Evolutionary conservation across 768 basidiomycete species (phyloP).

Genomic region (Pleurotus platypus): DNA sequence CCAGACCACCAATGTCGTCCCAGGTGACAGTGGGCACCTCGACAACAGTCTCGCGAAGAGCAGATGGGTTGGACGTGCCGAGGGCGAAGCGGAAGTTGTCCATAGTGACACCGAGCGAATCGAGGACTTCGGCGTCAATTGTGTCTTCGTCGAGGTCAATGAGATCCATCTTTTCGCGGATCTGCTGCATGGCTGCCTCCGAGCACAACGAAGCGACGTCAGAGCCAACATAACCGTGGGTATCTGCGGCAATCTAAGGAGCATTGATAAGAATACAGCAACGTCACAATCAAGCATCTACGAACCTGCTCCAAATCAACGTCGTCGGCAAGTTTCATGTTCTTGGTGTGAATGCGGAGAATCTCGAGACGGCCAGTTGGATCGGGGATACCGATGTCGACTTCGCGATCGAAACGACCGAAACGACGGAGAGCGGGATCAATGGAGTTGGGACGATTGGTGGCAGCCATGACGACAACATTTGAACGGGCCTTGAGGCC

Average conservation of each 20-base stretch:
- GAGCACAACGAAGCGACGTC: conserved; percentile 97
- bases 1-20: conserved; percentile 99
- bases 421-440: conserved; percentile 98
- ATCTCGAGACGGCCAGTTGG: conserved; percentile 99
- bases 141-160: conserved; percentile 97
- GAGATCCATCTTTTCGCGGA: conserved; percentile 99
- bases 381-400: conserved; percentile 99
- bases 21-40: conserved; percentile 98
- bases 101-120: conserved; percentile 99
- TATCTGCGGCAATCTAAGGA: conserved; percentile 91
- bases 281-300: neutral
- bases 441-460: conserved; percentile 98
- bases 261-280: neutral
- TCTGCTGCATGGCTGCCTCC: conserved; percentile 99
- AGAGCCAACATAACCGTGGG: conserved; percentile 98
- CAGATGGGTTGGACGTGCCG: conserved; percentile 95
- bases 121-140: conserved; percentile 98
- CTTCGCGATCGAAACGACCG: conserved; percentile 98
- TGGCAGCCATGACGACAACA: conserved; percentile 99
- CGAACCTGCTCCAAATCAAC: conserved; percentile 93
- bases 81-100: conserved; percentile 99
- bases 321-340: conserved; percentile 97
- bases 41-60: conserved; percentile 97
- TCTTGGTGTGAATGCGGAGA: conserved; percentile 99
- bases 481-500: conserved; percentile 98